These are phyloP conservation scores for Cladosporium halotolerans DNA, from an alignment of 2,329 filamentous ascomycete genomes.

Conservation along the genomic window DNA sequence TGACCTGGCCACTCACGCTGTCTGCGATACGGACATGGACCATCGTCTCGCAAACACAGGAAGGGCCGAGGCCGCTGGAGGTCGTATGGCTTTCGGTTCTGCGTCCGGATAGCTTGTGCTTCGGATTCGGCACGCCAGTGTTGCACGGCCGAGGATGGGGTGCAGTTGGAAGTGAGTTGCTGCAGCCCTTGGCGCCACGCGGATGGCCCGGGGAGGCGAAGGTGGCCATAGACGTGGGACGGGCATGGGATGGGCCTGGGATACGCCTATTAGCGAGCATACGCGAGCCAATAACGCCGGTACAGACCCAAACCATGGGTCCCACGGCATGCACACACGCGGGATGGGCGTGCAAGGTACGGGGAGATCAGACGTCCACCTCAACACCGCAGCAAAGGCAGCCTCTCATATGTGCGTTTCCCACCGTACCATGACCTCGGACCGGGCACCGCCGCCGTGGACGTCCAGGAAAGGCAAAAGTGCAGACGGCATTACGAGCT, in stretches of 20 bases:
- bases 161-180: slow-evolving; percentile 9
- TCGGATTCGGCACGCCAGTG: too few relatives aligned
- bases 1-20: too few relatives aligned
- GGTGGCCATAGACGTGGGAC: neutral
- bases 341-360: neutral
- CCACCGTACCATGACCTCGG: too few relatives aligned
- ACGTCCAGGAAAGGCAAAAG: too few relatives aligned
- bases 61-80: too few relatives aligned
- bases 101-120: too few relatives aligned
- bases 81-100: too few relatives aligned
- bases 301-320: neutral
- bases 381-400: neutral
- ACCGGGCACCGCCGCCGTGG: too few relatives aligned
- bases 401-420: too few relatives aligned
- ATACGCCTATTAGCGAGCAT: slow-evolving; percentile 1
- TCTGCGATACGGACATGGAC: too few relatives aligned
- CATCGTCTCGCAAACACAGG: too few relatives aligned
- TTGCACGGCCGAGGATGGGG: neutral
- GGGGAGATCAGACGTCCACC: neutral
- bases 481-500: too few relatives aligned
- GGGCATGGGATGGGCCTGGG: neutral
- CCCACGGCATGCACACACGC: slow-evolving; percentile 1
- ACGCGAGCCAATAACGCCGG: neutral
- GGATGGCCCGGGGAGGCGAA: neutral
- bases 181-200: slow-evolving; percentile 3